These are phyloP conservation scores for Microascus cirrosus DNA, from an alignment of 2,329 filamentous ascomycete species.

Conservation along the genomic window DNA sequence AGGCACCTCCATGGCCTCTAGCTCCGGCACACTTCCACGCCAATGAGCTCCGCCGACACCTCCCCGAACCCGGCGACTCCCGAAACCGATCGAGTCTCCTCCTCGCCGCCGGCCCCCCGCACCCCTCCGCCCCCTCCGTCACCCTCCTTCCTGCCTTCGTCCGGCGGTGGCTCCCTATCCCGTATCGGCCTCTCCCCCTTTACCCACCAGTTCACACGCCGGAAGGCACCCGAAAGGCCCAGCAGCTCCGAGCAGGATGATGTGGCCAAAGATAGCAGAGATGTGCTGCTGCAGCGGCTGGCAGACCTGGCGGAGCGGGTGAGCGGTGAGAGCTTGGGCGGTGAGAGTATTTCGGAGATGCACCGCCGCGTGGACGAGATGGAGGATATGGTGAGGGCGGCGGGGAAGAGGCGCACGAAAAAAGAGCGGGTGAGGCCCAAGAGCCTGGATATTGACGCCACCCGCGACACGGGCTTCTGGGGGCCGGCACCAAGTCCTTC, in stretches of 20 bases:
- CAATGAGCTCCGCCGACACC: conserved; percentile 1
- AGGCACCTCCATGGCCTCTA: neutral
- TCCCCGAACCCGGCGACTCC: neutral
- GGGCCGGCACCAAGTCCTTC: conserved; percentile 17
- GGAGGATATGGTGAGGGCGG: conserved; percentile 17
- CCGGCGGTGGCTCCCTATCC: conserved; percentile 16
- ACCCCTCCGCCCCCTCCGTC: neutral
- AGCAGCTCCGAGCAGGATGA: neutral
- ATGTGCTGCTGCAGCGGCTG: conserved; percentile 27
- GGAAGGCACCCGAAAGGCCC: neutral
- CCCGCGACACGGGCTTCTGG: neutral
- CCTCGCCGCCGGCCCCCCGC: neutral
- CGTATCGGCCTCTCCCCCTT: conserved; percentile 18
- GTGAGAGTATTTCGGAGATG: conserved; percentile 20
- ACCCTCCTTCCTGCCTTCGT: conserved; percentile 11
- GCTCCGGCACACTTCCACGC: neutral
- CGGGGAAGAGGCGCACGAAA: neutral
- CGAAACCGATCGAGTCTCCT: neutral
- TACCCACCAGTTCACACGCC: conserved; percentile 15
- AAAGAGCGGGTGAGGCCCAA: conserved; percentile 3
- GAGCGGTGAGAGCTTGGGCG: conserved; percentile 13
- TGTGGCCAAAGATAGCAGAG: conserved; percentile 22
- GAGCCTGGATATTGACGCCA: conserved; percentile 6
- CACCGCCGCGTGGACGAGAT: conserved; percentile 31
- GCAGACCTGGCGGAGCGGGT: conserved; percentile 25